phyloP scores from a whole-genome alignment of 129 eudicot species.

The sunflower (Helianthus annuus) region HanXRQr2.0-SUNRISE NC_035436.2:204245735-204246234 shows the following conservation, averaged over 20 bases:
- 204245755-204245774: background rate
- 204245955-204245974: constrained; percentile 36
- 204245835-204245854: constrained; percentile 35
- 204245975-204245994: constrained; percentile 11
- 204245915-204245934: constrained; percentile 25
- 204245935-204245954: constrained; percentile 29
- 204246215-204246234: too few relatives aligned
- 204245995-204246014: background rate
- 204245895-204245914: constrained; percentile 24
- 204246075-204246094: too few relatives aligned
- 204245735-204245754: too few relatives aligned
- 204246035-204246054: too few relatives aligned
- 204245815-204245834: constrained; percentile 40
- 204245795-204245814: constrained; percentile 25
- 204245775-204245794: constrained; percentile 35
- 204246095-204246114: too few relatives aligned
- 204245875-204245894: constrained; percentile 77
- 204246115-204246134: too few relatives aligned
- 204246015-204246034: too few relatives aligned
- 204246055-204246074: too few relatives aligned
- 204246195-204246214: too few relatives aligned
- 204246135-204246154: too few relatives aligned
- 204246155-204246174: too few relatives aligned
- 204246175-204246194: too few relatives aligned
- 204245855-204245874: constrained; percentile 17